Evolutionary conservation across 805 yeast genomes (phyloP).

Genomic region (Saccharomycopsis babjevae): DNA sequence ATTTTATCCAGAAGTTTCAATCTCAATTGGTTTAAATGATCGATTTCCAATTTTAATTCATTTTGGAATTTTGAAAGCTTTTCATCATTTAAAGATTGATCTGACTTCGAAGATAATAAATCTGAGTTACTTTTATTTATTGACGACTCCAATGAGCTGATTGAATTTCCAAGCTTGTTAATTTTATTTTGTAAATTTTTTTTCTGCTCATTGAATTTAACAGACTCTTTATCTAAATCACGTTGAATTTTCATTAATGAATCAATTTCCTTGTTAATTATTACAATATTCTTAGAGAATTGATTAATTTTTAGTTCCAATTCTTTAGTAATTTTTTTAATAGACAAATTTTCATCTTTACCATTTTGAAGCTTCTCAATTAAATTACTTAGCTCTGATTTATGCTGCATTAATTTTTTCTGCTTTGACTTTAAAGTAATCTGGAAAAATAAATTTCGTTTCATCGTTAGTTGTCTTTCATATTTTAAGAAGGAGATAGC

Average conservation of each 20-base stretch:
- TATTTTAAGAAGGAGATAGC: constrained; percentile 56
- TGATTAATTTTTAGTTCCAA: constrained; percentile 25
- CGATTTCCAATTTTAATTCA: constrained; percentile 43
- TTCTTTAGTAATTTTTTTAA: constrained; percentile 29
- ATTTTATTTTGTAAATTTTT: constrained; percentile 54
- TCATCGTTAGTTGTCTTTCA: constrained; percentile 50
- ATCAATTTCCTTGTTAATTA: constrained; percentile 19
- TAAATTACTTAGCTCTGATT: constrained; percentile 30
- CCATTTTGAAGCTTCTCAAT: constrained; percentile 36
- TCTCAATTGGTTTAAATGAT: constrained; percentile 52
- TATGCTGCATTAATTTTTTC: constrained; percentile 31
- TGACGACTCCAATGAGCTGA: constrained; percentile 37
- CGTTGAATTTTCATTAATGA: constrained; percentile 25
- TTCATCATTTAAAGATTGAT: constrained; percentile 32
- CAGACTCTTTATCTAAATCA: constrained; percentile 20
- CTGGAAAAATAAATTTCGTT: constrained; percentile 50
- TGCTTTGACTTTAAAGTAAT: constrained; percentile 33
- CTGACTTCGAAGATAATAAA: constrained; percentile 35
- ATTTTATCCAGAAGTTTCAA: constrained; percentile 66
- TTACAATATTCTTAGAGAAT: constrained; percentile 23
- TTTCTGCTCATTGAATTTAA: constrained; percentile 52
- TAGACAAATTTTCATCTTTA: constrained; percentile 31
- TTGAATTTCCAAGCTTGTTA: constrained; percentile 47
- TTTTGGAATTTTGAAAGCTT: constrained; percentile 35
- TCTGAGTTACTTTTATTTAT: constrained; percentile 37